phyloP scores from a whole-genome alignment of 2,329 filamentous ascomycete genomes.

The Diplodia mutila region DNA sequence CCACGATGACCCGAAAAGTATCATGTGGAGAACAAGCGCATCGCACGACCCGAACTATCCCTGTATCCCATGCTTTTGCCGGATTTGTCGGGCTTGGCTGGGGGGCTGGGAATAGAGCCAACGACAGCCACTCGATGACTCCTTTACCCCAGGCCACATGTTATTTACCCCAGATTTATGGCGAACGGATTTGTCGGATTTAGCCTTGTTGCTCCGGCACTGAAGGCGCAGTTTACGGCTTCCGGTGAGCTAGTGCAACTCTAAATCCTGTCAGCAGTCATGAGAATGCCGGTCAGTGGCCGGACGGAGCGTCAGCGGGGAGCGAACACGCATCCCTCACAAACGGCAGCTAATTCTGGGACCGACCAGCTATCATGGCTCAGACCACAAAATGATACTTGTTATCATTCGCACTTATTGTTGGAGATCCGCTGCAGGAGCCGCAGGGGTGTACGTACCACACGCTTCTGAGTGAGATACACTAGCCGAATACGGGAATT shows the following conservation, averaged over 20 bases:
- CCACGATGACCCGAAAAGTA: not conserved
- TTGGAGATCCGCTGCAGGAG: slow-evolving; percentile 9
- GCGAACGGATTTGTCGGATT: slow-evolving; percentile 21
- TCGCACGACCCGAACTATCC: not conserved
- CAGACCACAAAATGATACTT: not conserved
- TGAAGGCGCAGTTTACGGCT: not conserved
- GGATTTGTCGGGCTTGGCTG: slow-evolving; percentile 12
- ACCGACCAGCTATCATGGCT: not conserved
- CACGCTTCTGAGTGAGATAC: not conserved
- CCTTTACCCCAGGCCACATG: slow-evolving; percentile 4
- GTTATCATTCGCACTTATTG: not conserved
- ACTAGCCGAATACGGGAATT: slow-evolving; percentile 17
- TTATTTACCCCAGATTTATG: slow-evolving; percentile 14
- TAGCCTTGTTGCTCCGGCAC: slow-evolving; percentile 3
- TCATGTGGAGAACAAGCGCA: not conserved
- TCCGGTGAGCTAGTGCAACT: slow-evolving; percentile 9
- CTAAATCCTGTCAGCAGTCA: slow-evolving; percentile 9
- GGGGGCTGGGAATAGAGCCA: not conserved
- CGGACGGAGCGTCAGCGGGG: not conserved
- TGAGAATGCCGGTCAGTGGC: not conserved
- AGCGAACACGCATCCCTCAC: not conserved
- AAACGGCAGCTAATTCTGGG: not conserved
- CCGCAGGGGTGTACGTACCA: not conserved
- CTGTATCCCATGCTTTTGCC: not conserved
- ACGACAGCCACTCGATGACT: not conserved